A percentile compares a stretch with the other conserved stretches of the same genome.
Conservation (phyloP, 2,329 filamentous ascomycete species). For the Aspergillus chevalieri region DNA sequence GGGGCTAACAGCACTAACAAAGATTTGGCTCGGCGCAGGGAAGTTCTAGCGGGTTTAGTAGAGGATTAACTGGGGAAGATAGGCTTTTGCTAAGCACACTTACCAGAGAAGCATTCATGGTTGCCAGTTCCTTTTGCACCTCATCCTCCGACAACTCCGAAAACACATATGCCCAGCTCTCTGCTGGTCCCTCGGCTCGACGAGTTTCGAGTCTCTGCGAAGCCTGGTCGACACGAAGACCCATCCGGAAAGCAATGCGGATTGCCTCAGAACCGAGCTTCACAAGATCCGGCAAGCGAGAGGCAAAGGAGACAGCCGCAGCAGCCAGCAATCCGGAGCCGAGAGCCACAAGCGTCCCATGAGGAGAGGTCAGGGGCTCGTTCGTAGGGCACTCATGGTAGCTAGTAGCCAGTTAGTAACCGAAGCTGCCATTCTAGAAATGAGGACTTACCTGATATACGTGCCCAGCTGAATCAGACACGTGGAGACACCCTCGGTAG, state of each 20-base stretch:
- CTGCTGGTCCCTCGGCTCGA: slow-evolving; percentile 10
- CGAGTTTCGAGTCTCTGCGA: slow-evolving; percentile 40
- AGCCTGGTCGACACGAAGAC: slow-evolving; percentile 38
- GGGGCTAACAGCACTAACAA: slow-evolving; percentile 17
- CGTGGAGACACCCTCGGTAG: slow-evolving; percentile 44
- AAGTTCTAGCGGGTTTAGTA: slow-evolving; percentile 6
- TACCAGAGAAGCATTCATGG: slow-evolving; percentile 10
- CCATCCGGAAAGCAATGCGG: slow-evolving; percentile 44
- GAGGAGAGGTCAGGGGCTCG: slow-evolving; percentile 1
- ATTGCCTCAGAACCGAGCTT: slow-evolving; percentile 37
- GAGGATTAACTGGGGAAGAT: not conserved
- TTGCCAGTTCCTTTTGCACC: slow-evolving; percentile 20
- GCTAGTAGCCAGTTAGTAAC: not conserved
- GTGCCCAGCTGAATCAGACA: slow-evolving; percentile 35
- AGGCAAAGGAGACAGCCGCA: slow-evolving; percentile 38
- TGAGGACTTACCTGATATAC: slow-evolving; percentile 39
- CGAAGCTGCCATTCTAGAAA: not conserved
- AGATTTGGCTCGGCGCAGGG: slow-evolving; percentile 13
- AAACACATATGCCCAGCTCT: slow-evolving; percentile 24
- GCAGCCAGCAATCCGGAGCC: slow-evolving; percentile 42
- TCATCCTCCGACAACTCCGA: slow-evolving; percentile 12
- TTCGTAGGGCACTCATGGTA: slow-evolving; percentile 5
- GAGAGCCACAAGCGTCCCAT: slow-evolving; percentile 26
- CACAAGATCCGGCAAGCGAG: slow-evolving; percentile 34
- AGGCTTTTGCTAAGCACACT: not conserved